These are phyloP conservation scores for Linderniella brevidens DNA, from an alignment of 257 asterid species.

Conservation along the genomic window DNA sequence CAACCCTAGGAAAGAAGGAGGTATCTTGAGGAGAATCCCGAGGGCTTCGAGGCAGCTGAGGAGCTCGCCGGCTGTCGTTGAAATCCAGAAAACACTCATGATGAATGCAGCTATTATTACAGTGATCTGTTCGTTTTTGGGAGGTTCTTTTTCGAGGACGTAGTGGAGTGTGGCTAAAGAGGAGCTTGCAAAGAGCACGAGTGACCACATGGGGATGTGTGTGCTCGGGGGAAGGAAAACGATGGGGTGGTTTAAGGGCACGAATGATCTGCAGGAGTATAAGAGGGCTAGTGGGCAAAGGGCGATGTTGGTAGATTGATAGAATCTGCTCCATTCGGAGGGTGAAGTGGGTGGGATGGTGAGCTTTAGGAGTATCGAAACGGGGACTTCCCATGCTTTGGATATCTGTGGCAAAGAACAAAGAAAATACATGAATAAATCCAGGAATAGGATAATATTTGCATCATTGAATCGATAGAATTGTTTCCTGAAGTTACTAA, in stretches of 20 bases:
- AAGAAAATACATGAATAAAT: constrained; percentile 8
- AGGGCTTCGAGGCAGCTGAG: constrained; percentile 81
- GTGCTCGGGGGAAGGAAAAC: constrained; percentile 44
- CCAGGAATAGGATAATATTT: too few species aligned
- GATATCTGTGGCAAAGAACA: constrained; percentile 35
- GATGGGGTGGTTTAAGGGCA: constrained; percentile 68
- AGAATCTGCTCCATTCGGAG: constrained; percentile 73
- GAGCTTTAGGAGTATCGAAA: constrained; percentile 58
- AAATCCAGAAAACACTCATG: constrained; percentile 98
- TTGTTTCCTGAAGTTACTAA: too few species aligned
- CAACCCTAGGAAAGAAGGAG: constrained; percentile 71
- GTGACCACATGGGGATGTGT: constrained; percentile 71
- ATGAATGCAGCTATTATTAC: constrained; percentile 44
- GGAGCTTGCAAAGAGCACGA: constrained; percentile 46
- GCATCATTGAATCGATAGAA: too few species aligned
- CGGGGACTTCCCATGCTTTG: constrained; percentile 65
- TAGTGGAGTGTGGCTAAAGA: constrained; percentile 61
- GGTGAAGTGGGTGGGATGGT: constrained; percentile 73
- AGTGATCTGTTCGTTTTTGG: constrained; percentile 55
- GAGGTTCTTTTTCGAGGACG: constrained; percentile 59
- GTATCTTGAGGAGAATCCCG: constrained; percentile 45
- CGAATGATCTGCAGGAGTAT: constrained; percentile 62
- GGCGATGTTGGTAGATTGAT: constrained; percentile 63
- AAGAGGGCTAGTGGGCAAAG: constrained; percentile 75
- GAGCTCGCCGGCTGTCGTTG: constrained; percentile 78